Percentiles rank a stretch among this genome's conserved stretches.
Conservation (phyloP, 2,329 filamentous ascomycete genomes). For the Ophiostoma fasciatum region DNA sequence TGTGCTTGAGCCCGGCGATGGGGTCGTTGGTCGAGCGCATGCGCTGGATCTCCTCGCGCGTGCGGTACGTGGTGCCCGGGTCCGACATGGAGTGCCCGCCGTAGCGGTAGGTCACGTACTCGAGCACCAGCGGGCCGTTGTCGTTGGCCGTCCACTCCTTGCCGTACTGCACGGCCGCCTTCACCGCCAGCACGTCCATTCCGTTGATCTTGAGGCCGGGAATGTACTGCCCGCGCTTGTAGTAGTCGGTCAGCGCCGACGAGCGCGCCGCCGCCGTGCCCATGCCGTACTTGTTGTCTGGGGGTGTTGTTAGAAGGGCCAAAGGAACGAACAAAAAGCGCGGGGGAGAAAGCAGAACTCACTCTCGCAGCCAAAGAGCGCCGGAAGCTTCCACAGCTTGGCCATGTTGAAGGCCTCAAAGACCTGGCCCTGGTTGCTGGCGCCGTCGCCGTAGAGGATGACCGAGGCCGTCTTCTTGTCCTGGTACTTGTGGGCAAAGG, state of each 20-base stretch:
- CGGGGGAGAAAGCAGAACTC: conserved; percentile 27
- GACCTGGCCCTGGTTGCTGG: conserved; percentile 97
- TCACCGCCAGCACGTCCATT: conserved; percentile 97
- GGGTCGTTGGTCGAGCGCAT: conserved; percentile 99
- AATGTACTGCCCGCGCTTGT: conserved; percentile 99
- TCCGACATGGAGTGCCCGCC: conserved; percentile 99
- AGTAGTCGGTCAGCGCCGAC: conserved; percentile 95
- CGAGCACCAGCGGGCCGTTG: conserved; percentile 88
- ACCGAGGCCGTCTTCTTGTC: conserved; percentile 74
- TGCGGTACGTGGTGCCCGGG: conserved; percentile 97
- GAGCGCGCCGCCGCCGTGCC: conserved; percentile 90
- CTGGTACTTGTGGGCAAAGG: conserved; percentile 93
- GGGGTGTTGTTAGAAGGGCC: conserved; percentile 13
- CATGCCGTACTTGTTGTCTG: conserved; percentile 99
- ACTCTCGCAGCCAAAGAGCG: conserved; percentile 98
- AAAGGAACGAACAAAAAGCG: neutral
- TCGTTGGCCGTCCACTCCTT: conserved; percentile 72
- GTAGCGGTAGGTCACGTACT: conserved; percentile 99
- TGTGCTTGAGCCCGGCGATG: conserved; percentile 95
- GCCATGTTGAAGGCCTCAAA: conserved; percentile 99
- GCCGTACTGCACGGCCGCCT: conserved; percentile 87
- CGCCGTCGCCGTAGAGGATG: conserved; percentile 92
- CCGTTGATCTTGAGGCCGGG: conserved; percentile 98
- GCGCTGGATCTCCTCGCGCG: conserved; percentile 97
- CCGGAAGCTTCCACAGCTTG: conserved; percentile 93